Base-by-base conservation (phyloP, 495 filamentous ascomycete genomes). In the Stereocaulon alpinum region DNA sequence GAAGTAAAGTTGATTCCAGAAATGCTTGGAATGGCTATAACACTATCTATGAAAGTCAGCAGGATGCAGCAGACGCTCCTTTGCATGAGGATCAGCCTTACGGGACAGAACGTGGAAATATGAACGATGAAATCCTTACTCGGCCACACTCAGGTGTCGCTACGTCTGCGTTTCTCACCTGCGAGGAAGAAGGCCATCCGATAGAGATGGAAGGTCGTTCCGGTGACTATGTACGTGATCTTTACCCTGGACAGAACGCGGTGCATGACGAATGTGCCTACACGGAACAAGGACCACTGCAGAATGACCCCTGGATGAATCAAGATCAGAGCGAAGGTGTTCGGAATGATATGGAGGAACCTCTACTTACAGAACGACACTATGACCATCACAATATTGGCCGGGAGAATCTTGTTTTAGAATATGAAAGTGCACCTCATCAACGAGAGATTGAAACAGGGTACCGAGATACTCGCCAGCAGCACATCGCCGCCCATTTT, bases 11-110 rank as follows among this genome's bases (percentile, higher is more conserved):
- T 22, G 45, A 55, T 45, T 53, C 41, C 20, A 61, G 52, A 12
- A 60, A 27, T 53, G 60, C 63, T 30, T 61, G 40, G 47, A 65
- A 55, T 32, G 61, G 52, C 17, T 65, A 63, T 30, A 40, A 42
- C 4, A 30, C 47, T 20, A 10, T 65, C 14, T 63, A 63, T 18
- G 49, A 60, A 55, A 40, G n/a, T 27, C 61, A 63, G 34, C 56
- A 44, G 30, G 40, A 34, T 14, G 20, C 24, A 24, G 49, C 7
- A 20, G 34, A 50, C 1, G 1, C 6, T 22, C 14, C 15, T 24
- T 37, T n/a, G 7, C 41, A 14, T 12, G 40, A 43, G 44, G 9
- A 18, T 53, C 2, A n/a, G 0, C 10, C 0, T 20, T 6, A n/a
- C 6, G 22, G 22, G 5, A 27, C 6, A 52, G 48, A 41, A 55